These are phyloP conservation scores for Bipolaris victoriae DNA, from an alignment of 2,329 filamentous ascomycete genomes.

Conservation along the genomic window DNA sequence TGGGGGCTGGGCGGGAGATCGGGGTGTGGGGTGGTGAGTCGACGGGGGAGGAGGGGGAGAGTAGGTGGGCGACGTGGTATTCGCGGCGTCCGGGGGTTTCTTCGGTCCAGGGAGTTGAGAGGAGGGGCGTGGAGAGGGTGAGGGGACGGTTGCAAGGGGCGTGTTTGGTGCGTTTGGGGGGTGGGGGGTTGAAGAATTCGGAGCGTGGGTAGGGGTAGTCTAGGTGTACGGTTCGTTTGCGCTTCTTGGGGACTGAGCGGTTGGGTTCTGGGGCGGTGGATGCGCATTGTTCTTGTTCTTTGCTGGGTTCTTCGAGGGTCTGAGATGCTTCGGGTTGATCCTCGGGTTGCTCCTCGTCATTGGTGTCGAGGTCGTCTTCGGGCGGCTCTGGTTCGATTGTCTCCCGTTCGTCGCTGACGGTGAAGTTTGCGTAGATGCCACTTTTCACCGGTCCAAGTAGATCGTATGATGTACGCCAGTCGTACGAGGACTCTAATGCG, in stretches of 20 bases:
- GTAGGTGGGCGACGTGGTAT: constrained; percentile 1
- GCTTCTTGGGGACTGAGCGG: no score
- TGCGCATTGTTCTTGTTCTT: no score
- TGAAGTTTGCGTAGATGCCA: neutral
- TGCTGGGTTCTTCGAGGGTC: no score
- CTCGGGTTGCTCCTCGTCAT: neutral
- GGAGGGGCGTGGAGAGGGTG: no score
- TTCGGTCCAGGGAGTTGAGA: constrained; percentile 4
- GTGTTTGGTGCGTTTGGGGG: no score
- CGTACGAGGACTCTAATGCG: constrained; percentile 9
- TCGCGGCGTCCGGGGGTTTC: constrained; percentile 16
- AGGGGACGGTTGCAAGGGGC: no score
- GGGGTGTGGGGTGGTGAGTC: constrained; percentile 16
- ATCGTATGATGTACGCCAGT: constrained; percentile 22
- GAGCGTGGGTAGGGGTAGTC: neutral
- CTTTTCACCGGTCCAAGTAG: constrained; percentile 4
- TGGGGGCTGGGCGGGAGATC: neutral
- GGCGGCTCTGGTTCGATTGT: neutral
- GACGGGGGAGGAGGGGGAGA: constrained; percentile 5
- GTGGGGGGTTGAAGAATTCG: neutral
- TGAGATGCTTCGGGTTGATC: neutral
- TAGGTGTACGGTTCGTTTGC: neutral
- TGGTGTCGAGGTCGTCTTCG: neutral
- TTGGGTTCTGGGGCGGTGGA: no score
- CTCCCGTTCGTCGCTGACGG: constrained; percentile 4